These are phyloP conservation scores for Agastache rugosa DNA, from an alignment of 257 asterid species.

Conservation along the genomic window DNA sequence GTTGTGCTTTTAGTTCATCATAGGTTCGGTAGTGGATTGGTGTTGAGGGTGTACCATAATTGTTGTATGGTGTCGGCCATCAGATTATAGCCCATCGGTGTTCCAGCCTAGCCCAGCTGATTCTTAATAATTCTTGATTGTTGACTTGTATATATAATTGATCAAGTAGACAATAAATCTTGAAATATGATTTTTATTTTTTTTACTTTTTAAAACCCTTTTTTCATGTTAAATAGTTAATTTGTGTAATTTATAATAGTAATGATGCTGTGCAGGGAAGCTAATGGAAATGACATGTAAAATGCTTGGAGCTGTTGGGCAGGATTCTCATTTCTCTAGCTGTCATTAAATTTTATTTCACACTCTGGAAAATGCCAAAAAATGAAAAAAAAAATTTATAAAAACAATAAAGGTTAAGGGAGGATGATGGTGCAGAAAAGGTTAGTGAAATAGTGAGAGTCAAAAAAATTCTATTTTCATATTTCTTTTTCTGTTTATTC, in stretches of 20 bases:
- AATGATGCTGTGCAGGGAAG: constrained; percentile 61
- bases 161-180: not conserved
- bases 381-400: not conserved
- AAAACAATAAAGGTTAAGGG: constrained; percentile 31
- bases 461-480: not conserved
- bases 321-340: constrained; percentile 60
- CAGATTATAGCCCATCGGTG: constrained; percentile 18
- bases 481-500: not conserved
- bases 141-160: constrained; percentile 42
- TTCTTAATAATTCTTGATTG: constrained; percentile 32
- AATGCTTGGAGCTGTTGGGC: constrained; percentile 77
- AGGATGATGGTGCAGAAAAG: constrained; percentile 43
- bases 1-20: constrained; percentile 18
- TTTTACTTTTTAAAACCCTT: not conserved
- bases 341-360: constrained; percentile 55
- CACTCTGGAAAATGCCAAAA: constrained; percentile 29
- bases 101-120: constrained; percentile 52
- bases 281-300: constrained; percentile 85
- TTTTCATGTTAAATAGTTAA: not conserved
- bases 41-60: constrained; percentile 27
- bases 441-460: constrained; percentile 37
- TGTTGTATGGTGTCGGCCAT: constrained; percentile 32
- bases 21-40: constrained; percentile 30
- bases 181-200: not conserved
- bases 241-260: not conserved